Evolutionary conservation across 768 basidiomycete species (phyloP).

Genomic region (Suillus paluster): DNA sequence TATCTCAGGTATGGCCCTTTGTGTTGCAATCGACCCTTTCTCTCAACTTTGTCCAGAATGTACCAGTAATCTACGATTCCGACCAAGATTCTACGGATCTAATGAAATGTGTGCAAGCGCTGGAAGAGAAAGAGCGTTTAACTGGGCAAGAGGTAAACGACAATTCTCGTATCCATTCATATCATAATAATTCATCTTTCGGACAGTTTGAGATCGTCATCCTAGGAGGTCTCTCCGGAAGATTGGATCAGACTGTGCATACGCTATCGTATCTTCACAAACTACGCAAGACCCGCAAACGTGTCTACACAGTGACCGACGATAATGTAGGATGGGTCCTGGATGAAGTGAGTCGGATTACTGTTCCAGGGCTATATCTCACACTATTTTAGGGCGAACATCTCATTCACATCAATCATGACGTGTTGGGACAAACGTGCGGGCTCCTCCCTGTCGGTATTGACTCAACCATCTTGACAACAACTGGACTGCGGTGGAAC

Average conservation of each 20-base stretch:
- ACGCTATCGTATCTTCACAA: constrained; percentile 86
- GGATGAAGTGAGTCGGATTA: constrained; percentile 55
- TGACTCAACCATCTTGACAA: constrained; percentile 75
- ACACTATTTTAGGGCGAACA: constrained; percentile 73
- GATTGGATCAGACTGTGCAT: constrained; percentile 94
- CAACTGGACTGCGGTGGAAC: constrained; percentile 89
- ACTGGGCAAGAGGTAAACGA: constrained; percentile 42
- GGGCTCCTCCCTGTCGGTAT: constrained; percentile 94
- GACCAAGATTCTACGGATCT: constrained; percentile 92
- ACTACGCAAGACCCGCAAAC: constrained; percentile 60
- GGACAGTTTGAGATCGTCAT: constrained; percentile 71
- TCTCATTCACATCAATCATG: constrained; percentile 73
- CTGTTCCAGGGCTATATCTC: background rate
- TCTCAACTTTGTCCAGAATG: constrained; percentile 51
- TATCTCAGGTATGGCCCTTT: constrained; percentile 46
- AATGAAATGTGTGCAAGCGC: constrained; percentile 82
- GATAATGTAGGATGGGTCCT: constrained; percentile 93
- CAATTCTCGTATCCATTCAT: background rate
- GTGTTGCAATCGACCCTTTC: background rate
- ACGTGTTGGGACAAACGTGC: constrained; percentile 82
- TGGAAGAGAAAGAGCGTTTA: constrained; percentile 59
- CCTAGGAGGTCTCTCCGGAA: constrained; percentile 87
- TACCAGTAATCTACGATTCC: constrained; percentile 65
- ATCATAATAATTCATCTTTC: background rate
- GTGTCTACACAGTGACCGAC: constrained; percentile 82